A percentile compares a stretch with the other conserved stretches of the same genome.
phyloP scores from a whole-genome alignment of 2,329 filamentous ascomycete genomes.

The Aureobasidium sp. region DNA sequence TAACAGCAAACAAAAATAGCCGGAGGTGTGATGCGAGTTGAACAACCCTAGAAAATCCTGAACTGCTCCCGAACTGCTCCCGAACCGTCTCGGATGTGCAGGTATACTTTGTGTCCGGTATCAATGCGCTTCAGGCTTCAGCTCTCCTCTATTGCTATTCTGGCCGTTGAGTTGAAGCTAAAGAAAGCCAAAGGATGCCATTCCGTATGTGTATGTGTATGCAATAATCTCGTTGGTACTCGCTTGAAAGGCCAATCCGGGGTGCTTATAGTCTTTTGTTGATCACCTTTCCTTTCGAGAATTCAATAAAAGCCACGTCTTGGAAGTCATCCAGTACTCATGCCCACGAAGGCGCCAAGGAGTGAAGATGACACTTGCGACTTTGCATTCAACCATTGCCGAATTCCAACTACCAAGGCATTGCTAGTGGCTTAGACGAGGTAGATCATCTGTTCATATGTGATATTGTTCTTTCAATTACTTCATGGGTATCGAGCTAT shows the following conservation, averaged over 20 bases:
- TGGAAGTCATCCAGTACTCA: not conserved
- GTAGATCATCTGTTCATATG: not conserved
- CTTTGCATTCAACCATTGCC: not conserved
- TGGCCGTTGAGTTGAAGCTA: not conserved
- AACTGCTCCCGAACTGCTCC: too few species aligned
- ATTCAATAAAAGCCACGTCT: slow-evolving; percentile 5
- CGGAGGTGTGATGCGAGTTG: not conserved
- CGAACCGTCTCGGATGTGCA: not conserved
- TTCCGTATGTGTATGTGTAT: not conserved
- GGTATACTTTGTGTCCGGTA: not conserved
- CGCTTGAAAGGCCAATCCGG: not conserved
- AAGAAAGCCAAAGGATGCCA: not conserved
- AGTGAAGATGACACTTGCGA: not conserved
- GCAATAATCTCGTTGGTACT: not conserved
- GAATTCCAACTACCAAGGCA: not conserved
- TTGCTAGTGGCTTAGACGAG: not conserved
- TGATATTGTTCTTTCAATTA: not conserved
- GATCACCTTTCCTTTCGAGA: not conserved
- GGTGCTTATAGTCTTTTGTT: not conserved
- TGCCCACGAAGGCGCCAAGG: not conserved
- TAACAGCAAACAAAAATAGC: not conserved
- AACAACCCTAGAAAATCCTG: not conserved
- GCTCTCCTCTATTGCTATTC: not conserved
- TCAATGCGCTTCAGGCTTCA: not conserved
- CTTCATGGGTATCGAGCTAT: slow-evolving; percentile 5